Base-by-base conservation (phyloP, 169 alveolate species). In the Plasmodium coatneyi region DNA sequence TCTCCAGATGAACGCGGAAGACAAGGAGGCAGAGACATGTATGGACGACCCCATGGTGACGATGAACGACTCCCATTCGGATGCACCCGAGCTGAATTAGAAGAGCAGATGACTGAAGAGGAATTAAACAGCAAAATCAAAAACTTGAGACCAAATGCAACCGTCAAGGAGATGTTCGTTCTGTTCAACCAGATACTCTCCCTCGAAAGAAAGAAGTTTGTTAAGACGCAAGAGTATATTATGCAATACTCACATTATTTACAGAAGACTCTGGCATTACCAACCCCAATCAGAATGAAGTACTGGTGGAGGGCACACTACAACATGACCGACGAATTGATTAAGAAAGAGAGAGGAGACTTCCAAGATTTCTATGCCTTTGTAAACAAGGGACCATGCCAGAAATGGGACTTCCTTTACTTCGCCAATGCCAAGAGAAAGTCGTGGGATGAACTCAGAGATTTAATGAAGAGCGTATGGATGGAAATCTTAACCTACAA, bases 251-350 rank as follows among this genome's bases (percentile, higher is more conserved):
- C 83, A 28, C 39, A 41, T 28, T 83, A 83, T 32, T 83, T 83
- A 39, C 83, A 83, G 34, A 83, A 71, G 36, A 70, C 83, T 22
- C 30, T 39, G 36, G 12, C 12, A 4, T 71, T 83, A 41, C 71
- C 72, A 12, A 70, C 92, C 74, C 41, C 36, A 43, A 39, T 66
- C 52, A 70, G 92, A 71, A 83, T 43, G 46, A 83, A 83, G 34
- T 70, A 70, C 25, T 83, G 92, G 92, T 83, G 92, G 92, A 83
- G 83, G 49, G 92, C 71, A 36, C 83, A 71, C 56, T 83, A 83
- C 49, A 41, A 19, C 12, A 39, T 83, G 83, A 71, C 74, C 14
- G 83, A 83, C 28, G 83, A 83, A 46, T 28, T 83, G 19, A 46
- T 83, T 39, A 83, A 83, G 52, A 41, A 72, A 39, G 92, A 83